These are phyloP conservation scores for Hirsutella minnesotensis DNA, from an alignment of 2,329 filamentous ascomycete species.

Conservation along the genomic window DNA sequence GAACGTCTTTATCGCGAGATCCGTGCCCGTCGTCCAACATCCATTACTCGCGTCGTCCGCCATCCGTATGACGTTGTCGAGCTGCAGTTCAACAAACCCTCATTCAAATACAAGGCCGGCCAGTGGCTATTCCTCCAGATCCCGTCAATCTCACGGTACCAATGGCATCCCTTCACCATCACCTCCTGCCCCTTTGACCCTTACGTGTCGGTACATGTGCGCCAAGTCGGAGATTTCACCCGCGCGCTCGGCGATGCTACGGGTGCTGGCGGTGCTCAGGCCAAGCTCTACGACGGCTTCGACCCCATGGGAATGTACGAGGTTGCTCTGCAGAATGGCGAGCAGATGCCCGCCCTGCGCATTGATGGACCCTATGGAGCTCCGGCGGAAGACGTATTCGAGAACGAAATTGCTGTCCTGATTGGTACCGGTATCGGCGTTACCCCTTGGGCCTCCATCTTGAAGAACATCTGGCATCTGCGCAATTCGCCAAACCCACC, in stretches of 20 bases:
- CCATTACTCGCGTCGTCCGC: conserved; percentile 86
- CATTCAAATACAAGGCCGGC: conserved; percentile 94
- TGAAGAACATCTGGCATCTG: conserved; percentile 98
- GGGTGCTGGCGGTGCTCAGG: conserved; percentile 79
- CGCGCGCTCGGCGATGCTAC: conserved; percentile 85
- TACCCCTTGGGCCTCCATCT: conserved; percentile 74
- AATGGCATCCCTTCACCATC: conserved; percentile 99
- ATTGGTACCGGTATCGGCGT: conserved; percentile 82
- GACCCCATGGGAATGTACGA: conserved; percentile 97
- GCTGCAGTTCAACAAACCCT: conserved; percentile 92
- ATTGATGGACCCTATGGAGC: conserved; percentile 96
- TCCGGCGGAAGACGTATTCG: conserved; percentile 93
- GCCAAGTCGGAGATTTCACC: conserved; percentile 95
- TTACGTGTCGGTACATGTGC: conserved; percentile 87
- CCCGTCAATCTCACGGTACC: conserved; percentile 73
- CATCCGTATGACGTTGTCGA: conserved; percentile 97
- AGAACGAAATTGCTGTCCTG: conserved; percentile 78
- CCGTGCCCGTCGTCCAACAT: conserved; percentile 67
- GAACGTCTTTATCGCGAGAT: conserved; percentile 90
- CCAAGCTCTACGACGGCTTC: conserved; percentile 79
- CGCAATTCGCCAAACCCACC: conserved; percentile 84
- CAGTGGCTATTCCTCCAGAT: conserved; percentile 97
- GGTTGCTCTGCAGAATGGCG: conserved; percentile 83
- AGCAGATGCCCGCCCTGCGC: conserved; percentile 79
- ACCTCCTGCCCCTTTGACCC: conserved; percentile 95